Percentiles rank a stretch among this genome's conserved stretches.
These are phyloP conservation scores for Fusarium albidum DNA, from an alignment of 2,329 filamentous ascomycete species.

Conservation along the genomic window DNA sequence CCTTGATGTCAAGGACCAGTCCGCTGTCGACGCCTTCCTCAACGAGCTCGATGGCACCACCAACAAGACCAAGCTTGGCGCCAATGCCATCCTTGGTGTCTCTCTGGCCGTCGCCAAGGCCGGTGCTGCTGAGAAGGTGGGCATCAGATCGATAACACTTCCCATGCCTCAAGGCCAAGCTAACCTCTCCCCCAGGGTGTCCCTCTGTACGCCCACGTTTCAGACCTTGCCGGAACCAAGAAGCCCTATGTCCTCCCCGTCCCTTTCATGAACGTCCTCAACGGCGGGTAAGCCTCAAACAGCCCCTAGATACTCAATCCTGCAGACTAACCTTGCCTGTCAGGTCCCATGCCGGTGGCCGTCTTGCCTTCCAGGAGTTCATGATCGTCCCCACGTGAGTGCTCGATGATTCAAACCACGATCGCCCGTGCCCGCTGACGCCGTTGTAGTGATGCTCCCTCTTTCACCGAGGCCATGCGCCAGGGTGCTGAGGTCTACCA, in stretches of 20 bases:
- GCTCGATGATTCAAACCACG: not conserved
- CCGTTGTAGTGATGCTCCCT: conserved; percentile 72
- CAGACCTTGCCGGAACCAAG: conserved; percentile 87
- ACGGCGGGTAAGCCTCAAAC: conserved; percentile 65
- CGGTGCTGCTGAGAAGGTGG: conserved; percentile 83
- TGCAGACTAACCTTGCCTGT: conserved; percentile 25
- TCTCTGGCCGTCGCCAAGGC: conserved; percentile 87
- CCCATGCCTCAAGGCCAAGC: conserved; percentile 1
- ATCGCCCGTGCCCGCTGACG: conserved; percentile 11
- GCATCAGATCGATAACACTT: conserved; percentile 11
- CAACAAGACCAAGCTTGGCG: conserved; percentile 89
- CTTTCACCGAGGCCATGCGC: conserved; percentile 95
- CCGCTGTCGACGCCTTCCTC: conserved; percentile 83
- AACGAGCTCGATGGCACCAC: conserved; percentile 83
- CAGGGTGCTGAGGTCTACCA: conserved; percentile 99
- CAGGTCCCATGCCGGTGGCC: conserved; percentile 94
- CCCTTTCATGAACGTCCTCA: conserved; percentile 93
- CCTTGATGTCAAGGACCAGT: conserved; percentile 87
- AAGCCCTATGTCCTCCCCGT: conserved; percentile 91
- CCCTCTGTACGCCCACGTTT: conserved; percentile 87
- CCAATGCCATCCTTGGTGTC: conserved; percentile 89
- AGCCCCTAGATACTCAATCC: not conserved
- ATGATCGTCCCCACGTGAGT: conserved; percentile 87
- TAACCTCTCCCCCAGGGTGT: conserved; percentile 62
- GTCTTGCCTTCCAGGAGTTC: conserved; percentile 95